Evolutionary conservation across 225 moss, liverwort and hornwort species (phyloP), one percentile per base, ranked within the genome.

Genomic region (Anthoceros angustus): DNA sequence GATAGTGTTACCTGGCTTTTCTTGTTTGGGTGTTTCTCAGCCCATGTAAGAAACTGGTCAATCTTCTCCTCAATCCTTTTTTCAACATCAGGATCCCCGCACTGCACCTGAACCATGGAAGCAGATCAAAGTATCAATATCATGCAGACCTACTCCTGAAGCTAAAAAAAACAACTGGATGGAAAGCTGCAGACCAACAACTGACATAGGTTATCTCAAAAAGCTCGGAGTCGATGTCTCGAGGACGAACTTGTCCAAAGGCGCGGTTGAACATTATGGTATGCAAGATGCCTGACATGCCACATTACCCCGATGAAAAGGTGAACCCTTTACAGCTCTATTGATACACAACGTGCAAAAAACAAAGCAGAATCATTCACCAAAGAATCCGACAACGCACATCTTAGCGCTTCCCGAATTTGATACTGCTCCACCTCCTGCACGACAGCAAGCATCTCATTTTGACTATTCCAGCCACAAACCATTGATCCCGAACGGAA

Each of bases 61-160:
- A 98, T 87, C 74, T 98, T 98, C 79, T 98, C 91, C 72, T 98
- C 95, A 71, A 98, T 89, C 64, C 81, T 98, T 76, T 98, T 89
- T 74, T 89, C 88, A 64, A 80, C 91, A n/a, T 80, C 68, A 25
- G 74, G 71, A 77, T 98, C 95, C 61, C 92, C 95, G 63, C 95
- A 98, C 42, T 92, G 88, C 38, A 83, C 86, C 88, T 88, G 77
- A 67, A 40, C 65, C 65, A 39, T 40, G 38, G 5, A 46, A 25
- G 23, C 41, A 10, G 23, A 39, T 7, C n/a, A 25, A 41, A 16
- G 7, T 21, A 24, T 20, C 21, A 43, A 42, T 6, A 49, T 7
- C 42, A 43, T 16, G 10, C 45, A 55, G 7, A 45, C 10, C 10
- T 26, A 26, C 25, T 21, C 26, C 32, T 46, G 16, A 66, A 41